phyloP scores from a whole-genome alignment of 1,284 basidiomycete species.

The Phellinidium pouzarii region DNA sequence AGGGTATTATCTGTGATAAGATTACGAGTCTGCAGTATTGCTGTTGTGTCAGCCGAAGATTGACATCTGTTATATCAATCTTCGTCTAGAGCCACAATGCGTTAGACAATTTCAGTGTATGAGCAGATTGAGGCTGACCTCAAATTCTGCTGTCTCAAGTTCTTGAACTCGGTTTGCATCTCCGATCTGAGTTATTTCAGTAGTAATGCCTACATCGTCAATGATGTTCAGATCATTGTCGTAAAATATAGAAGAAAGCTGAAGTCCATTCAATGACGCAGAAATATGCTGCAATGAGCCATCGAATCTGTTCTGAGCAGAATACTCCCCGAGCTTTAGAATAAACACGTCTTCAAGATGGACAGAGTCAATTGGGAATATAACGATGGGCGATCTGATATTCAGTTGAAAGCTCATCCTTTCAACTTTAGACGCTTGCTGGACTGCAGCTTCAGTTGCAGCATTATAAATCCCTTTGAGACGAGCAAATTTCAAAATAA shows the following conservation, averaged over 20 bases:
- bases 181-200: conserved; percentile 62
- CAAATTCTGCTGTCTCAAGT: conserved; percentile 55
- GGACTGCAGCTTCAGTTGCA: conserved; percentile 89
- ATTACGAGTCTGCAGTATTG: conserved; percentile 80
- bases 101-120: not conserved
- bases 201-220: conserved; percentile 81
- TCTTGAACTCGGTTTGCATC: conserved; percentile 47
- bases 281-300: conserved; percentile 55
- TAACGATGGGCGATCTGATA: conserved; percentile 88
- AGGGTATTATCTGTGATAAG: conserved; percentile 70
- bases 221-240: conserved; percentile 77
- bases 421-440: conserved; percentile 84
- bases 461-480: conserved; percentile 94
- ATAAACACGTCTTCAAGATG: conserved; percentile 66
- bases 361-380: conserved; percentile 75
- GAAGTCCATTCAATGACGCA: conserved; percentile 83
- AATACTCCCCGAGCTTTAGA: conserved; percentile 86
- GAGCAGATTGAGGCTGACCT: conserved; percentile 40
- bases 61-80: conserved; percentile 85
- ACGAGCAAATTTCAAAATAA: conserved; percentile 82
- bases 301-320: conserved; percentile 75
- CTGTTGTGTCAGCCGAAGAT: conserved; percentile 82
- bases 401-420: conserved; percentile 89
- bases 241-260: conserved; percentile 68
- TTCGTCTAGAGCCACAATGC: conserved; percentile 41